A percentile compares a stretch with the other conserved stretches of the same genome.
phyloP scores from a whole-genome alignment of 78 protist genomes.

The Creolimax fragrantissima region DNA sequence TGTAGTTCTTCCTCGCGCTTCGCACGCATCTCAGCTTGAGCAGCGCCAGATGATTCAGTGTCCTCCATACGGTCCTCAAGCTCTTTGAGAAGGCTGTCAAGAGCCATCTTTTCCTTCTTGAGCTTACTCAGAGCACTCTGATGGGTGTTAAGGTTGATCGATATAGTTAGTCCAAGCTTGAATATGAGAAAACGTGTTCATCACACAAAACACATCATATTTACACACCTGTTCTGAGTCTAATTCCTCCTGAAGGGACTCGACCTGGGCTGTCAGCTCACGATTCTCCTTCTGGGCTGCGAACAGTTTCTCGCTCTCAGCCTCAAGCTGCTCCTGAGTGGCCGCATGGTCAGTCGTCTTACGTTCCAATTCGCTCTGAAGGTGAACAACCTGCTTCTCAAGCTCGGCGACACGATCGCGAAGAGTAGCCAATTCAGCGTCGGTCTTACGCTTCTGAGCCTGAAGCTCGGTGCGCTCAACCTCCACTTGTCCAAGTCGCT shows the following conservation, averaged over 20 bases:
- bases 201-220: not conserved
- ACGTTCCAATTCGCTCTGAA: not conserved
- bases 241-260: conserved; percentile 20
- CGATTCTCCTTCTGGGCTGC: not conserved
- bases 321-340: not conserved
- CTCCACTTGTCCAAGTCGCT: conserved; percentile 1
- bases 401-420: conserved; percentile 8
- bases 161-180: no score
- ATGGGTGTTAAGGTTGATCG: conserved; percentile 1
- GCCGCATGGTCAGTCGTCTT: not conserved
- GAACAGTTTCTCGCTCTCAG: not conserved
- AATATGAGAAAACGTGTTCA: not conserved
- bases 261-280: conserved; percentile 15
- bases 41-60: not conserved
- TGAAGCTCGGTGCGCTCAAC: not conserved
- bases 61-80: not conserved
- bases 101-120: conserved; percentile 8
- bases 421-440: not conserved
- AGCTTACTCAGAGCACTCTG: not conserved
- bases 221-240: not conserved
- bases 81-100: not conserved
- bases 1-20: conserved; percentile 5
- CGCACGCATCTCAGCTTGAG: conserved; percentile 19
- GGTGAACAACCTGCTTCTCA: not conserved
- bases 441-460: not conserved